Evolutionary conservation across 768 basidiomycete genomes (phyloP).

Genomic region (Pseudohyphozyma bogoriensis): DNA sequence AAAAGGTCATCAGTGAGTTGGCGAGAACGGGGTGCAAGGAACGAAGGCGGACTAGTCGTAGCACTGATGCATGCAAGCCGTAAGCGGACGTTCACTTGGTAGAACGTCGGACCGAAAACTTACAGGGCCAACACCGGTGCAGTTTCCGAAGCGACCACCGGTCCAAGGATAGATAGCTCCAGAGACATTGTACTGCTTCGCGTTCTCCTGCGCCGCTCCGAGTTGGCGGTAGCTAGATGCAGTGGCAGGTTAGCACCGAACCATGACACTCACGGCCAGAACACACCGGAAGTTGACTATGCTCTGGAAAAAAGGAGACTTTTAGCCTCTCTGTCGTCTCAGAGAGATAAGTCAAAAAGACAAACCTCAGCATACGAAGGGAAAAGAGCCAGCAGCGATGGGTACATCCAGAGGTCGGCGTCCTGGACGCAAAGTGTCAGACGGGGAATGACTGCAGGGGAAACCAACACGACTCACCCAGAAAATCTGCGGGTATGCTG

Average conservation of each 20-base stretch:
- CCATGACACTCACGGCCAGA: too few species aligned
- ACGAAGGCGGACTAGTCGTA: conserved; percentile 1
- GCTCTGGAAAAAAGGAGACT: neutral
- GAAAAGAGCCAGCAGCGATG: conserved; percentile 2
- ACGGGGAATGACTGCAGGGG: neutral
- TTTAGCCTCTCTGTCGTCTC: neutral
- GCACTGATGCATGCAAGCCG: neutral
- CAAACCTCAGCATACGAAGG: conserved; percentile 4
- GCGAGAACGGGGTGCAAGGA: neutral
- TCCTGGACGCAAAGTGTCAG: neutral
- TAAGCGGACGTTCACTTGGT: neutral
- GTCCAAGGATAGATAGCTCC: conserved; percentile 26
- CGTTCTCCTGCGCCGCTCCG: conserved; percentile 19
- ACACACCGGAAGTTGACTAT: conserved; percentile 19
- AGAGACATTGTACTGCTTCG: neutral
- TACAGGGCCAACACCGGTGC: conserved; percentile 12
- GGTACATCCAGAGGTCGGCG: conserved; percentile 11
- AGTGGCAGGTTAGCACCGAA: neutral
- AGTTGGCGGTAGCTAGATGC: conserved; percentile 9
- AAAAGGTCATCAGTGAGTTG: neutral
- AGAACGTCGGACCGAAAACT: neutral
- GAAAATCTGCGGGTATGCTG: conserved; percentile 4
- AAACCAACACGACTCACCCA: conserved; percentile 11
- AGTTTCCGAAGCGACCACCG: conserved; percentile 15
- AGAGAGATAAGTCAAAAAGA: too few species aligned